These are phyloP conservation scores for Ceratocystis smalleyi DNA, from an alignment of 2,329 filamentous ascomycete species.

Conservation along the genomic window DNA sequence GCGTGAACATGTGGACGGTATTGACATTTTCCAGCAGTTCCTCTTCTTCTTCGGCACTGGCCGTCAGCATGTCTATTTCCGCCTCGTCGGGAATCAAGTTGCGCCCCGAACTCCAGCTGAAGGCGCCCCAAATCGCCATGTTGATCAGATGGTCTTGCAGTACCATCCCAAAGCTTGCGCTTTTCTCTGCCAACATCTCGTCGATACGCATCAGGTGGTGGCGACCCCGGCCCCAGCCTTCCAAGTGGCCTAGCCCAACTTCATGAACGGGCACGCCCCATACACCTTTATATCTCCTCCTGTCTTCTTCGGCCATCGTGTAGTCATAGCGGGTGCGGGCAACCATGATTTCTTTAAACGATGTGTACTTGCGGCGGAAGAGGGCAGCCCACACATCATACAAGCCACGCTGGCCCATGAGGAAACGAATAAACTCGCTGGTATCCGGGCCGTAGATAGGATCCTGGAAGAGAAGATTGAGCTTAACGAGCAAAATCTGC, in stretches of 20 bases:
- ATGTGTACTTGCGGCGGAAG: slow-evolving; percentile 37
- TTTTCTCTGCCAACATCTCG: slow-evolving; percentile 42
- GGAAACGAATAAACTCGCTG: slow-evolving; percentile 37
- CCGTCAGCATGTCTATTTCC: slow-evolving; percentile 33
- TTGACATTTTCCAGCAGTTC: slow-evolving; percentile 22
- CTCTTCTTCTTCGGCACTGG: slow-evolving; percentile 28
- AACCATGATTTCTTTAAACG: slow-evolving; percentile 35
- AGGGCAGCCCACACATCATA: slow-evolving; percentile 45
- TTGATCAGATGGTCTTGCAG: slow-evolving; percentile 38
- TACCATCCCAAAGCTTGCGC: slow-evolving; percentile 34
- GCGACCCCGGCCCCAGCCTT: slow-evolving; percentile 39
- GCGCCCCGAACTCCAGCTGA: slow-evolving; percentile 36
- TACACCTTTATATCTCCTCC: too few species aligned
- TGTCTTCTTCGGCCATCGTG: too few species aligned
- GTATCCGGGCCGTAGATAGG: slow-evolving; percentile 40
- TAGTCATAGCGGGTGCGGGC: slow-evolving; percentile 45
- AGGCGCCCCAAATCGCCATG: slow-evolving; percentile 48
- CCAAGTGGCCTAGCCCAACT: slow-evolving; percentile 37
- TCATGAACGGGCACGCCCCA: slow-evolving; percentile 37
- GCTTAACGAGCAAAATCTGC: slow-evolving; percentile 53
- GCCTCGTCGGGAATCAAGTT: slow-evolving; percentile 36
- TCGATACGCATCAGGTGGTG: slow-evolving; percentile 32
- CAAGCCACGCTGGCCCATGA: slow-evolving; percentile 44
- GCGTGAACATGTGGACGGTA: slow-evolving; percentile 28
- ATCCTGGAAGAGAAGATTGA: slow-evolving; percentile 53